Evolutionary conservation across 2,329 filamentous ascomycete genomes (phyloP).

Genomic region (Decorospora gaudefroyi): DNA sequence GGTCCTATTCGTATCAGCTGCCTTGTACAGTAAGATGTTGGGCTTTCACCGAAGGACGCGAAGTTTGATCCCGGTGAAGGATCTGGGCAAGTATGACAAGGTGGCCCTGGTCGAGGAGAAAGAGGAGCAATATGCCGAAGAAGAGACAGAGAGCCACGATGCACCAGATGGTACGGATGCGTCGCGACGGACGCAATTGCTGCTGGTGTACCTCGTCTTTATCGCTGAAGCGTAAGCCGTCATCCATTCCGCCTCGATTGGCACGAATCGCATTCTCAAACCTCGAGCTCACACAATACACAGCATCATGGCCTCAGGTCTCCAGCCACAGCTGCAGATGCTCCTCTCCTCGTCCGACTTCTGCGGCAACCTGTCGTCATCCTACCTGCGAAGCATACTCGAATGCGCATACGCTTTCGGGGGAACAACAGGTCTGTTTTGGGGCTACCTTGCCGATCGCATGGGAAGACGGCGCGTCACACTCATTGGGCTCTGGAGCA

Average conservation of each 20-base stretch:
- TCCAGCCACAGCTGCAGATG: constrained; percentile 54
- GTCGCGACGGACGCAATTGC: constrained; percentile 44
- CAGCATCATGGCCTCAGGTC: constrained; percentile 55
- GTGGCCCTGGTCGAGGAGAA: constrained; percentile 39
- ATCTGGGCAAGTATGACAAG: constrained; percentile 50
- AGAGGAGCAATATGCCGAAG: constrained; percentile 32
- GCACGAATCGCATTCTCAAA: not conserved
- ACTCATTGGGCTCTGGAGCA: constrained; percentile 51
- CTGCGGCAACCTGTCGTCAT: constrained; percentile 52
- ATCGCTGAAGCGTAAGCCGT: constrained; percentile 53
- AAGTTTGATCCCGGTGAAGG: constrained; percentile 51
- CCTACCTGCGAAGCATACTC: constrained; percentile 54
- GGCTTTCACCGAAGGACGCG: constrained; percentile 51
- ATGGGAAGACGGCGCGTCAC: constrained; percentile 53
- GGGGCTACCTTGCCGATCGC: constrained; percentile 53
- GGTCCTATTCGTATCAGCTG: constrained; percentile 6
- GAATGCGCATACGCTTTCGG: constrained; percentile 56
- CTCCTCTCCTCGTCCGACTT: constrained; percentile 51
- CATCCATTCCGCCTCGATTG: not conserved
- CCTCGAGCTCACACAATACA: constrained; percentile 10
- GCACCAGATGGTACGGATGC: constrained; percentile 23
- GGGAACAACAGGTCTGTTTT: constrained; percentile 51
- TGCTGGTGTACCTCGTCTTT: constrained; percentile 53
- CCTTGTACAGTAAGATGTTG: constrained; percentile 44
- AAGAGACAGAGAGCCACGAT: constrained; percentile 35